Base-by-base conservation (phyloP, 441 rosid genomes). In the Pelargonium myrrhifolium region DNA sequence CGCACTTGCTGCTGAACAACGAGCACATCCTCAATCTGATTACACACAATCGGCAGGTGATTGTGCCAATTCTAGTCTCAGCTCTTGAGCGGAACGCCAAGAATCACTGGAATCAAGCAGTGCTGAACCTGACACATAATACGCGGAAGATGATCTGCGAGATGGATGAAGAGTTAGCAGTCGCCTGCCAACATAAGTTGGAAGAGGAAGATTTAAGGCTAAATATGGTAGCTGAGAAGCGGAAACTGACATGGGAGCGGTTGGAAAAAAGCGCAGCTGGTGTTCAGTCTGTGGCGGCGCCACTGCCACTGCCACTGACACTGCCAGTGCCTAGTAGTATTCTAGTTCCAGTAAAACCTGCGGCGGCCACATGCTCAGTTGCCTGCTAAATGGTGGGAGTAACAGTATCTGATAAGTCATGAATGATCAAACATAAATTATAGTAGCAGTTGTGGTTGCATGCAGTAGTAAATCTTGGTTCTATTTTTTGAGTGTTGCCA, bases 81-180 rank as follows among this genome's bases (percentile, higher is more conserved):
- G 87, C 87, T 49, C 85, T 89, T 1, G 89, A 89, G 78, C 74
- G 67, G 70, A 89, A 89, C 72, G 68, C 79, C 47, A 79, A 66
- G 77, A 80, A 70, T 73, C 95, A 89, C 73, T 89, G 95, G 95
- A 87, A 86, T 70, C 88, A 82, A 68, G 80, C 95, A 1, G 92
- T 89, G 21, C 86, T 89, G 55, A 86, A 84, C 76, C 82, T 86
- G 66, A 81, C 89, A 28, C 84, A 82, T 62, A 85, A 88, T 55
- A 65, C 86, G 12, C 80, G 76, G 72, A 86, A 81, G 74, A 75
- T 80, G 71, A 79, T 88, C 14, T 66, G 72, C 6, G 92, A 88
- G 58, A 86, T 86, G 86, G 95, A 89, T n/a, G 89, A 85, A 71
- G 86, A 86, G 70, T 79, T 86, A 3, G 73, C 80, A 62, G 65